A percentile compares a stretch with the other conserved stretches of the same genome.
Conservation (phyloP, 2,329 filamentous ascomycete species). For the Ascochyta clinopodiicola region DNA sequence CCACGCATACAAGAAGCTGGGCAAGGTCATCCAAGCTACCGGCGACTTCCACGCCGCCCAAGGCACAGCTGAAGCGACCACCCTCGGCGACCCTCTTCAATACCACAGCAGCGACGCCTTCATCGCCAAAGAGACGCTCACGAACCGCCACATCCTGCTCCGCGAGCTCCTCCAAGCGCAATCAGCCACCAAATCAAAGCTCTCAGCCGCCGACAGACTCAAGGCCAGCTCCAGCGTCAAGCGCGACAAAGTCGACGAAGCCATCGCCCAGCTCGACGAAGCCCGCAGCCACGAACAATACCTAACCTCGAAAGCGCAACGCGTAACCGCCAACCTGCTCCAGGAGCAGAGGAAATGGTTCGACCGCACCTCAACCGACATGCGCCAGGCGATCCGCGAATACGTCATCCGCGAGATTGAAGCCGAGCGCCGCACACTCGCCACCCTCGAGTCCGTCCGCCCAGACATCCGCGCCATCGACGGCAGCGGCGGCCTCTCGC, state of each 20-base stretch:
- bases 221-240: constrained; percentile 87
- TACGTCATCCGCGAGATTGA: constrained; percentile 96
- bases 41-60: constrained; percentile 97
- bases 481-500: constrained; percentile 83
- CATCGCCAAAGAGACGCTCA: constrained; percentile 97
- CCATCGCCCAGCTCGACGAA: constrained; percentile 88
- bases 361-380: constrained; percentile 80
- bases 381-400: constrained; percentile 83
- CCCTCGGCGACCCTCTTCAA: constrained; percentile 88
- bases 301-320: constrained; percentile 82
- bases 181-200: constrained; percentile 79
- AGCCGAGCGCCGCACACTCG: constrained; percentile 87
- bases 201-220: constrained; percentile 85
- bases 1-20: constrained; percentile 92
- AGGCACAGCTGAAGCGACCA: constrained; percentile 94
- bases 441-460: constrained; percentile 90
- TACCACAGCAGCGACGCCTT: constrained; percentile 96
- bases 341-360: constrained; percentile 93
- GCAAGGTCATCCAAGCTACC: constrained; percentile 89
- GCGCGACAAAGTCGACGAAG: constrained; percentile 95
- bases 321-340: constrained; percentile 87
- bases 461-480: constrained; percentile 95
- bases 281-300: constrained; percentile 82
- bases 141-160: constrained; percentile 94
- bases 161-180: constrained; percentile 93